These are phyloP conservation scores for Aegilops umbellulata DNA, from an alignment of 176 grass and related monocot genomes.

Conservation along the genomic window DNA sequence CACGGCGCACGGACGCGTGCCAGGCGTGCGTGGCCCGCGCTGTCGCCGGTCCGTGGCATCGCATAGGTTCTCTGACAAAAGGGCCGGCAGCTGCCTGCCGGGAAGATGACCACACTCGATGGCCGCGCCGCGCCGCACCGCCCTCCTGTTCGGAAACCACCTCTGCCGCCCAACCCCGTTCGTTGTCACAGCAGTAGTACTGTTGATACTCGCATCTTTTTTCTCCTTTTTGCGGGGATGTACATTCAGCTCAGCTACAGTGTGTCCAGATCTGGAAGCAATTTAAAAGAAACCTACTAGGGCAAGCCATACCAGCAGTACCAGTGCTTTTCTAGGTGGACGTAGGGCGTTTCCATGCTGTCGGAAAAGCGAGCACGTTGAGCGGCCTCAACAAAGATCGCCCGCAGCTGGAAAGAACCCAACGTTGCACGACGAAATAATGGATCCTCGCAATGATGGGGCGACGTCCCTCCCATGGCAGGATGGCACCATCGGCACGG, in stretches of 20 bases:
- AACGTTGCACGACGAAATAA: neutral
- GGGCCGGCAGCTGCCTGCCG: neutral
- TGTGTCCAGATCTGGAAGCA: neutral
- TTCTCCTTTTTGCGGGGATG: no score
- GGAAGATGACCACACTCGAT: slow-evolving; percentile 7
- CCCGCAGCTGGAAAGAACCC: neutral
- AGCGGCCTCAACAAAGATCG: slow-evolving; percentile 14
- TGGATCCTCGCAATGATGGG: slow-evolving; percentile 18
- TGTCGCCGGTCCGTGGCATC: neutral
- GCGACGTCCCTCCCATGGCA: neutral
- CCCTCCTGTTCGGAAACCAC: neutral
- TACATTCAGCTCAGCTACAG: neutral
- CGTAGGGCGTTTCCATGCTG: neutral
- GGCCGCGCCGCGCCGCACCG: neutral
- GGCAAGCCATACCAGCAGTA: neutral
- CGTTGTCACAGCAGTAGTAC: neutral
- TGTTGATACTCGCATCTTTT: no score
- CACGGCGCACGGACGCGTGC: slow-evolving; percentile 1
- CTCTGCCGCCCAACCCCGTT: neutral
- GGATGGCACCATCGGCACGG: neutral
- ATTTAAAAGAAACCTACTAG: neutral
- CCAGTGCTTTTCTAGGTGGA: neutral
- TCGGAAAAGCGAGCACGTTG: slow-evolving; percentile 25
- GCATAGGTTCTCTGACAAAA: neutral
- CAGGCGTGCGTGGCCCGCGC: neutral